These are phyloP conservation scores for Magnaporthiopsis incrustans DNA, from an alignment of 2,329 filamentous ascomycete species.

Conservation along the genomic window DNA sequence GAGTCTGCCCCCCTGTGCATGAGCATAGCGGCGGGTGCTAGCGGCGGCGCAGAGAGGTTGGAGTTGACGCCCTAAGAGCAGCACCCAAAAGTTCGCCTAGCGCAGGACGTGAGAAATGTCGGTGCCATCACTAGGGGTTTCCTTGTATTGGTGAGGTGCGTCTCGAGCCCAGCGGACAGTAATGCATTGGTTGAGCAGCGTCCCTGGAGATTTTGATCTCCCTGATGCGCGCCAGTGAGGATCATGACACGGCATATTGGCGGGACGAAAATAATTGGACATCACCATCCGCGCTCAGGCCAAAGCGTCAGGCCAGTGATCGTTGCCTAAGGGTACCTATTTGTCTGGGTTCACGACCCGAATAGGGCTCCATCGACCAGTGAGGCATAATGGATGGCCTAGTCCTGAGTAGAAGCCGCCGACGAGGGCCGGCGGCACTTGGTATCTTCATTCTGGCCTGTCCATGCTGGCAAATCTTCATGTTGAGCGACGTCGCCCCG, in stretches of 20 bases:
- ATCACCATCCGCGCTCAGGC: conserved; percentile 38
- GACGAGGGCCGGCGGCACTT: too few species aligned
- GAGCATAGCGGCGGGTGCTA: conserved; percentile 48
- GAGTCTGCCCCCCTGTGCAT: conserved; percentile 58
- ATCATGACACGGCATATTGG: conserved; percentile 36
- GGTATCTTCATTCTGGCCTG: too few species aligned
- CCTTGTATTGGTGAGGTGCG: conserved; percentile 37
- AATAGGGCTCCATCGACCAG: conserved; percentile 39
- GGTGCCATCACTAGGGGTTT: conserved; percentile 25
- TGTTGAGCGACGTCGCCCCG: too few species aligned
- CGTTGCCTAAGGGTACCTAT: conserved; percentile 21
- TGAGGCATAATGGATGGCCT: conserved; percentile 48
- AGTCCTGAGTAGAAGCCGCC: conserved; percentile 45
- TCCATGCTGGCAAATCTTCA: too few species aligned
- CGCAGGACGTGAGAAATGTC: conserved; percentile 47
- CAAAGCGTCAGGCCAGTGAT: conserved; percentile 34
- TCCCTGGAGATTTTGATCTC: conserved; percentile 36
- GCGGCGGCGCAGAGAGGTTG: conserved; percentile 47
- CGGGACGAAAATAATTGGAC: conserved; percentile 49
- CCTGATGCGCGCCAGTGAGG: too few species aligned
- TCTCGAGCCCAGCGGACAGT: conserved; percentile 38
- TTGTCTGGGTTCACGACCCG: conserved; percentile 41
- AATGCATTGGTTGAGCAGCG: conserved; percentile 54
- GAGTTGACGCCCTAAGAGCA: conserved; percentile 59
- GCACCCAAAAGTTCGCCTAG: conserved; percentile 57